These are phyloP conservation scores for Spironucleus salmonicida DNA, from an alignment of 208 protist species.

Conservation along the genomic window DNA sequence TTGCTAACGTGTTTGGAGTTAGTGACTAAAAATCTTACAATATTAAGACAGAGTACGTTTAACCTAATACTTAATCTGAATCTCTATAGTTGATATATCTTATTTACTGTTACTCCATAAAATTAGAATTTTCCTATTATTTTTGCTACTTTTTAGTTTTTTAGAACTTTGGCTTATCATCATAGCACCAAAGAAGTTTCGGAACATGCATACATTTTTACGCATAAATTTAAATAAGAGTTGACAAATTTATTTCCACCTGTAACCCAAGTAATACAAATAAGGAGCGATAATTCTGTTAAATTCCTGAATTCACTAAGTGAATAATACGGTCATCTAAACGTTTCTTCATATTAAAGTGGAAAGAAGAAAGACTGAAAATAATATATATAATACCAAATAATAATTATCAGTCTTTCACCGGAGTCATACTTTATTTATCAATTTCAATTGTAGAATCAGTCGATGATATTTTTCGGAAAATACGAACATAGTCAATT, in stretches of 20 bases:
- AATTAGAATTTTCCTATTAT: constrained; percentile 70
- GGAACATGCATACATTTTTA: constrained; percentile 81
- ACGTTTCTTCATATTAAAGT: too few relatives aligned
- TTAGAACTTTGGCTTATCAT: constrained; percentile 88
- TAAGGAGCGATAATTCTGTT: constrained; percentile 73
- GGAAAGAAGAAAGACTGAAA: too few relatives aligned
- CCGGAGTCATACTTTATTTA: too few relatives aligned
- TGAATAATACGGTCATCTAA: constrained; percentile 77
- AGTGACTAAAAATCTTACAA: constrained; percentile 95
- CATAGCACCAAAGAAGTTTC: constrained; percentile 98
- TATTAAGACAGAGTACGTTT: constrained; percentile 93
- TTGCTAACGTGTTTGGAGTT: constrained; percentile 92
- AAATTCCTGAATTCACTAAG: constrained; percentile 85
- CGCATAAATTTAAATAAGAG: background rate
- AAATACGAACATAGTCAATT: too few relatives aligned
- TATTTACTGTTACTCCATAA: constrained; percentile 67
- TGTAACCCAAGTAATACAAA: constrained; percentile 92
- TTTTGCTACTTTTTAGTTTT: constrained; percentile 18
- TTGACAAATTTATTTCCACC: constrained; percentile 44
- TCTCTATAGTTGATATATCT: constrained; percentile 94
- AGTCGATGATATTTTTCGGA: too few relatives aligned
- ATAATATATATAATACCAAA: too few relatives aligned
- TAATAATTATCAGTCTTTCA: too few relatives aligned
- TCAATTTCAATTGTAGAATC: too few relatives aligned
- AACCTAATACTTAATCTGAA: constrained; percentile 90